Conservation (phyloP, 352 stramenopile species). For the Aphanomyces euteiches region DNA sequence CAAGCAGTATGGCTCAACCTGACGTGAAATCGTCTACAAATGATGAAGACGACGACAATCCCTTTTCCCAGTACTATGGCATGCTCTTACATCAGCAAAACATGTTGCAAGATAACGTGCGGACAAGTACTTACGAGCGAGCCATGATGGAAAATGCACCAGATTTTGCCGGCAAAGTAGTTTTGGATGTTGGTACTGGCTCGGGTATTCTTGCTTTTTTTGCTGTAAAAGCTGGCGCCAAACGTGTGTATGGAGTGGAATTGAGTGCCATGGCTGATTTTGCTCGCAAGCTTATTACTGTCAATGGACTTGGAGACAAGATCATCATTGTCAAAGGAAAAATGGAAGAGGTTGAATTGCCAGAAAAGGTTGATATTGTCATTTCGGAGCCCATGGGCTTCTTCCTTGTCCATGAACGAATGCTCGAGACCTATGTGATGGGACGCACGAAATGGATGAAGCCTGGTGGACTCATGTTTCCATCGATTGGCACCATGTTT, state of each 20-base stretch:
- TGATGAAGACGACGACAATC: slow-evolving; percentile 70
- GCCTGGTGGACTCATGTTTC: slow-evolving; percentile 94
- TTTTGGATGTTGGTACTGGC: slow-evolving; percentile 99
- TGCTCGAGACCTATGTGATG: slow-evolving; percentile 97
- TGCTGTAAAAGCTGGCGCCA: slow-evolving; percentile 95
- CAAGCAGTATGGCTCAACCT: neutral
- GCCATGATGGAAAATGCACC: slow-evolving; percentile 95
- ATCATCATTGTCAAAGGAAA: slow-evolving; percentile 97
- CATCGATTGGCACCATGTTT: slow-evolving; percentile 96
- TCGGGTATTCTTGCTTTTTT: slow-evolving; percentile 99
- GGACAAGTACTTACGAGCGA: slow-evolving; percentile 97
- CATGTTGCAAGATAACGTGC: slow-evolving; percentile 99
- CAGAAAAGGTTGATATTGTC: slow-evolving; percentile 97
- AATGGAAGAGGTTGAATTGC: slow-evolving; percentile 95
- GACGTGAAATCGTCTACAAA: neutral
- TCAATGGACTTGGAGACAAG: slow-evolving; percentile 93
- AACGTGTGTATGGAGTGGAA: slow-evolving; percentile 93
- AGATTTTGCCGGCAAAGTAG: slow-evolving; percentile 96
- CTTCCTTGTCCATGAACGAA: slow-evolving; percentile 98
- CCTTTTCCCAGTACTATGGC: slow-evolving; percentile 93
- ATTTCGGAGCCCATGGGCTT: slow-evolving; percentile 99
- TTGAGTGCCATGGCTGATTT: slow-evolving; percentile 98
- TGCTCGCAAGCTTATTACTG: slow-evolving; percentile 89
- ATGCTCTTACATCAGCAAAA: slow-evolving; percentile 99
- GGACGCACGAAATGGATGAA: slow-evolving; percentile 95